phyloP scores from a whole-genome alignment of 805 yeast species.

The Starmera amethionina region DNA sequence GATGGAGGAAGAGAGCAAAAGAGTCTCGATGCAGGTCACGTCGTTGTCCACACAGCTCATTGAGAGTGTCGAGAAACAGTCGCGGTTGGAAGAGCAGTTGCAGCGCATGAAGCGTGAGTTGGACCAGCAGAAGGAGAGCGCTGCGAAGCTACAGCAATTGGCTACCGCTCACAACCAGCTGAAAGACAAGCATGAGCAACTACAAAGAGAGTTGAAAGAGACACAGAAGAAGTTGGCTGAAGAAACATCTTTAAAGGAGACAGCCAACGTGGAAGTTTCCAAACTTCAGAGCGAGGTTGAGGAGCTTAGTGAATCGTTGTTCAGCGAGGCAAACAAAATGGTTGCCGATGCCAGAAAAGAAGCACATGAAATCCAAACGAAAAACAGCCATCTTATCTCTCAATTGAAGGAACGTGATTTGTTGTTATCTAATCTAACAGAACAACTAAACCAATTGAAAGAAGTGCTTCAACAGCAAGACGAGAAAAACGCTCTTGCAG shows the following conservation, averaged over 20 bases:
- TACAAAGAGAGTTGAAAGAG: conserved; percentile 23
- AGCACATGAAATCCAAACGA: conserved; percentile 46
- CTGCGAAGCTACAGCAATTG: conserved; percentile 12
- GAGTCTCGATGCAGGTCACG: conserved; percentile 47
- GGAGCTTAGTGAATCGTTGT: conserved; percentile 66
- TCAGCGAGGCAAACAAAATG: conserved; percentile 79
- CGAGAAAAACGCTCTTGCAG: conserved; percentile 3
- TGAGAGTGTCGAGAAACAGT: conserved; percentile 49
- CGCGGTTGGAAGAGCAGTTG: conserved; percentile 41
- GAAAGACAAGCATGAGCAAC: conserved; percentile 21
- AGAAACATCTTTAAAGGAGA: conserved; percentile 27
- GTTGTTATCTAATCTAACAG: conserved; percentile 52
- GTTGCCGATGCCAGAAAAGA: conserved; percentile 71
- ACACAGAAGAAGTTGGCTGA: conserved; percentile 21
- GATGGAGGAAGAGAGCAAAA: conserved; percentile 24
- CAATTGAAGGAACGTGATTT: conserved; percentile 61
- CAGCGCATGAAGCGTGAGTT: conserved; percentile 28
- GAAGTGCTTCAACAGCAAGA: conserved; percentile 45
- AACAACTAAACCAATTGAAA: conserved; percentile 62
- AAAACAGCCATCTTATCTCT: conserved; percentile 42
- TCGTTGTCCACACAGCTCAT: conserved; percentile 49
- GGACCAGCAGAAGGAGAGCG: conserved; percentile 18
- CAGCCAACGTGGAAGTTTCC: conserved; percentile 50
- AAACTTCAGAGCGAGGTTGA: conserved; percentile 66
- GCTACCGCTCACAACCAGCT: conserved; percentile 19